Base-by-base conservation (phyloP, 2,329 filamentous ascomycete species). In the Penicillium palitans region DNA sequence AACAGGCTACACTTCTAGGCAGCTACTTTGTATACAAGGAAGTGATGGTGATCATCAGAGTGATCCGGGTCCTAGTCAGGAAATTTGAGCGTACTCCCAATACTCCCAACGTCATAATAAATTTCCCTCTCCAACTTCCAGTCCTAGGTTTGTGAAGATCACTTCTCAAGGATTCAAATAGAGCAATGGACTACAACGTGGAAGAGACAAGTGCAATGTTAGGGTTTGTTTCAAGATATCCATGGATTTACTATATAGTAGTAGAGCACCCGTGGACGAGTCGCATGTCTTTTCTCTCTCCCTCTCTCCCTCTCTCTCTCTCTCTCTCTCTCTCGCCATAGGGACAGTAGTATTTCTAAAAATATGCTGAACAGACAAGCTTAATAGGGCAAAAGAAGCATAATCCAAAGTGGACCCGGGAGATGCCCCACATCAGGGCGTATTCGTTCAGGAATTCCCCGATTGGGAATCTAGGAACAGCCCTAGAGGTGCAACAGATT, bases 381-480 rank as follows among this genome's bases (percentile, higher is more conserved):
- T 33, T 13, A 13, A 46, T 21, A 47, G n/a, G 12, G 13, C 19
- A 3, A 41, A 48, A 47, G 19, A 57, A 57, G 53, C 46, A 54
- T 35, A 44, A 50, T 29, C 9, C 39, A 41, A 33, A 33, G 56
- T 54, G 46, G 46, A 25, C 17, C 25, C 19, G 25, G 42, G 31
- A 33, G 21, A 42, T 7, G 44, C 52, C 25, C 51, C 58, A 55
- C 53, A 25, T 51, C 63, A 58, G 60, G 44, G 52, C 69, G 68
- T 72, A 70, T 66, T 72, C 69, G 70, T 67, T 68, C 59, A 29
- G 13, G 56, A 47, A 63, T 68, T 70, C 27, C 66, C 67, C 29
- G 57, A 66, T 65, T 3, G 13, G 60, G 68, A 66, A 64, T 58
- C 24, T 37, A 42, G 39, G 24, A 40, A 41, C 29, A 57, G 27